phyloP scores from a whole-genome alignment of 768 basidiomycete species.

The Obba rivulosa region DNA sequence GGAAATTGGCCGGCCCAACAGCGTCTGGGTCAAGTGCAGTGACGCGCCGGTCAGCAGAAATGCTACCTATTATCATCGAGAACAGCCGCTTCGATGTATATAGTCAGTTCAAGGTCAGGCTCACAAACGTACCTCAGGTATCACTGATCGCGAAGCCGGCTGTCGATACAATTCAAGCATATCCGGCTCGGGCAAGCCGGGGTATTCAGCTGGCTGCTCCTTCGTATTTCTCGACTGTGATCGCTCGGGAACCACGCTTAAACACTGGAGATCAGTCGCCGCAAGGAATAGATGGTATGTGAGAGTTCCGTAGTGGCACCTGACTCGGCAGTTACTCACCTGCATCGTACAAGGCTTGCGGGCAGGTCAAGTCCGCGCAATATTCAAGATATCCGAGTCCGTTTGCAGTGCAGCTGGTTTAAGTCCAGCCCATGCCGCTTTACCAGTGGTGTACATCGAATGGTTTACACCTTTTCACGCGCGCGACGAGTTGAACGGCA shows the following conservation, averaged over 20 bases:
- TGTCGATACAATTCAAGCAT: background rate
- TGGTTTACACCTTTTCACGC: slow-evolving; percentile 22
- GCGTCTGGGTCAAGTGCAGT: background rate
- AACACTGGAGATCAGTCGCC: too few species aligned
- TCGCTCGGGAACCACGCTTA: background rate
- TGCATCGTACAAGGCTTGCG: slow-evolving; percentile 10
- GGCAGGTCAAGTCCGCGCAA: slow-evolving; percentile 17
- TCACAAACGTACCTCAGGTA: too few species aligned
- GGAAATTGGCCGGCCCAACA: background rate
- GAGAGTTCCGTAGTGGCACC: too few species aligned
- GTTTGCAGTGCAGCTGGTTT: too few species aligned
- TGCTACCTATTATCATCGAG: background rate
- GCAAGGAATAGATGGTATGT: too few species aligned
- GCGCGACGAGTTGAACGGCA: slow-evolving; percentile 8
- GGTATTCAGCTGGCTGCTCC: too few species aligned
- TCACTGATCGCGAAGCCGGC: too few species aligned
- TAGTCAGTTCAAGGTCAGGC: too few species aligned
- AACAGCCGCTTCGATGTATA: background rate
- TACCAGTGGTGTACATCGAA: slow-evolving; percentile 20
- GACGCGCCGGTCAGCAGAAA: background rate
- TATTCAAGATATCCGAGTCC: slow-evolving; percentile 5
- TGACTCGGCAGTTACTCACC: too few species aligned
- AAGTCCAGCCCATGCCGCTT: background rate
- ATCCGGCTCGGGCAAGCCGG: background rate
- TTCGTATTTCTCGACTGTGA: too few species aligned